Evolutionary conservation across 176 grass and related monocot species (phyloP), one percentile per base, ranked within the genome.

Genomic region (Typha latifolia): DNA sequence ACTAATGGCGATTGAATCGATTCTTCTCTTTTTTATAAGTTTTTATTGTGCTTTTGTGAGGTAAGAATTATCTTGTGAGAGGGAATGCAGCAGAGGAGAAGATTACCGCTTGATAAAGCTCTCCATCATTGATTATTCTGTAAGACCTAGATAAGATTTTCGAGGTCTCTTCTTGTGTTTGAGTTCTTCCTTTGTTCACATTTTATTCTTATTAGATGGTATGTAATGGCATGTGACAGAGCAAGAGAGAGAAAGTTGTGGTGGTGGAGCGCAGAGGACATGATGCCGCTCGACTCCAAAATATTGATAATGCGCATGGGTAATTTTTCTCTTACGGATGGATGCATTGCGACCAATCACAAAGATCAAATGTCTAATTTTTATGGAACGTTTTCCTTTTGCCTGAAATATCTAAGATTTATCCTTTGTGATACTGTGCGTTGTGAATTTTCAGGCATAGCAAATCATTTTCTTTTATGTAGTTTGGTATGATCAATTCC

Each of bases 31-130:
- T 64, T 66, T 48, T 29, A 12, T 15, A 3, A 12, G 62, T 19
- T 49, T 48, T 49, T 16, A 70, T 71, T 49, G 12, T 9, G 49
- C 82, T 50, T 73, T 20, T 84, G 14, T 48, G 31, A 49, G 89
- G 55, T 66, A 49, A 96, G 93, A 90, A 49, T 88, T 92, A 84
- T 82, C 80, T 69, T 97, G 93, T 2, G 93, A 97, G 70, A 84
- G 88, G 80, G 93, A 97, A 80, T 97, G 93, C 52, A 97, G 93
- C 80, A 81, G 83, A 49, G 88, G 93, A 82, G 85, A 97, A 66
- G 93, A 92, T 82, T 92, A 92, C 76, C 85, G 85, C 66, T 80
- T 97, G 63, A 89, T 97, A 72, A 97, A 92, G 72, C 93, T 97
- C 53, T 76, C 83, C 19, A 78, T 97, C 49, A 86, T 91, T 72